phyloP scores from a whole-genome alignment of 2,329 filamentous ascomycete genomes.

The Phaeosphaeriaceae sp. region DNA sequence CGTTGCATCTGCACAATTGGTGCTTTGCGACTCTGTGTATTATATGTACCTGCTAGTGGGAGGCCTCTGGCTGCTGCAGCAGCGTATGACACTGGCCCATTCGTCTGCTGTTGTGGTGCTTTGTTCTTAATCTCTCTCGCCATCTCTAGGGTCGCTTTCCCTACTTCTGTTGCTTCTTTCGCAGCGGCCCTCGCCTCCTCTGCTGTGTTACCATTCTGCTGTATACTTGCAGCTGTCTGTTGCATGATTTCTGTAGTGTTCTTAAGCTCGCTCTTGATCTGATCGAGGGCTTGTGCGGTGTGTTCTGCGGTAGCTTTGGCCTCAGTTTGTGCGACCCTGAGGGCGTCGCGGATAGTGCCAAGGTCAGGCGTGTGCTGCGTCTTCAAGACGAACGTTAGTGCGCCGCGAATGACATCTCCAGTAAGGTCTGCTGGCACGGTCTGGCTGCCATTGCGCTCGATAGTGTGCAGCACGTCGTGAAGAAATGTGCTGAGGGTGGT shows the following conservation, averaged over 20 bases:
- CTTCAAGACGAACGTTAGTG: constrained; percentile 23
- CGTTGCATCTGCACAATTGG: constrained; percentile 16
- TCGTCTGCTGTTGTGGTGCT: constrained; percentile 8
- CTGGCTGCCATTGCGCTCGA: too few relatives aligned
- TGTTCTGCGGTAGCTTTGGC: constrained; percentile 11
- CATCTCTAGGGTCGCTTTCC: too few relatives aligned
- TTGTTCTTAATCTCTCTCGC: too few relatives aligned
- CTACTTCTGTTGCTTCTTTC: too few relatives aligned
- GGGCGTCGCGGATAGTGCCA: constrained; percentile 11
- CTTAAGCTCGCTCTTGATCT: constrained; percentile 14
- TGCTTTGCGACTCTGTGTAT: constrained; percentile 19
- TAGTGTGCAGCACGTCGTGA: too few relatives aligned
- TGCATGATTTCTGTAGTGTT: constrained; percentile 7
- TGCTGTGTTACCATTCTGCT: constrained; percentile 15
- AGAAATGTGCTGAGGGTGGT: too few relatives aligned
- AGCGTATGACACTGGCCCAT: constrained; percentile 14
- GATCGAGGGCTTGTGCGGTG: constrained; percentile 10
- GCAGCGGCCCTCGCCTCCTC: constrained; percentile 21
- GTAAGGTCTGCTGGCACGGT: too few relatives aligned
- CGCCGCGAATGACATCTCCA: too few relatives aligned
- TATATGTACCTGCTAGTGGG: too few relatives aligned
- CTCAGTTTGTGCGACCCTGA: constrained; percentile 20
- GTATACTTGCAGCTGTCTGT: constrained; percentile 10
- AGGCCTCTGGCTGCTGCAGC: constrained; percentile 9
- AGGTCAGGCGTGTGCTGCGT: too few relatives aligned